Evolutionary conservation across 176 grass and related monocot species (phyloP).

Genomic region (Aegilops umbellulata): DNA sequence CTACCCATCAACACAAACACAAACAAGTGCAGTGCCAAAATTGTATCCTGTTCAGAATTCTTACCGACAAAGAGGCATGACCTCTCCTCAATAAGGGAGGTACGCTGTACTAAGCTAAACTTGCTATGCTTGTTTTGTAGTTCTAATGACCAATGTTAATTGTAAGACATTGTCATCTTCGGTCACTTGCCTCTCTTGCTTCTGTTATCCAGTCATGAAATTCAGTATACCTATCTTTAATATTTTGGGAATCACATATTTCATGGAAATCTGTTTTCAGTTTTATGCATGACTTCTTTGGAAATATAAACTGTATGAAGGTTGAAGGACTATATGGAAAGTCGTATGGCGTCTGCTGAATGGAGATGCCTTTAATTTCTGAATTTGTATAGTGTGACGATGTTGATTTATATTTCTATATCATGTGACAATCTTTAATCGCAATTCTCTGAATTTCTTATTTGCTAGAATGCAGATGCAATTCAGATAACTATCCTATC

Average conservation of each 20-base stretch:
- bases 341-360: not conserved
- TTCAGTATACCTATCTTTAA: not conserved
- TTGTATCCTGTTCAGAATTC: constrained; percentile 70
- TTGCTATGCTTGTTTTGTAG: not conserved
- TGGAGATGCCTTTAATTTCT: constrained; percentile 6
- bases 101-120: constrained; percentile 36
- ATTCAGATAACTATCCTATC: constrained; percentile 60
- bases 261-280: not conserved
- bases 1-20: not conserved
- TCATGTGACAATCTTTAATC: constrained; percentile 1
- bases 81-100: constrained; percentile 60
- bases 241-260: not conserved
- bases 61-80: constrained; percentile 35
- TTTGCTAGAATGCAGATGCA: constrained; percentile 87
- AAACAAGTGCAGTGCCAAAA: constrained; percentile 19
- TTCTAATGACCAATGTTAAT: not conserved
- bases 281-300: not conserved
- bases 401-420: constrained; percentile 1
- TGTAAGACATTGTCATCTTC: constrained; percentile 5
- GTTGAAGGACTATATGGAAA: not conserved
- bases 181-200: constrained; percentile 2
- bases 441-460: constrained; percentile 34
- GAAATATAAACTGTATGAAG: constrained; percentile 13
- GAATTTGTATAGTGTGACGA: not conserved
- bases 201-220: constrained; percentile 16